Evolutionary conservation across 169 alveolate species (phyloP), one percentile per base, ranked within the genome.

Genomic region (Theileria equi): DNA sequence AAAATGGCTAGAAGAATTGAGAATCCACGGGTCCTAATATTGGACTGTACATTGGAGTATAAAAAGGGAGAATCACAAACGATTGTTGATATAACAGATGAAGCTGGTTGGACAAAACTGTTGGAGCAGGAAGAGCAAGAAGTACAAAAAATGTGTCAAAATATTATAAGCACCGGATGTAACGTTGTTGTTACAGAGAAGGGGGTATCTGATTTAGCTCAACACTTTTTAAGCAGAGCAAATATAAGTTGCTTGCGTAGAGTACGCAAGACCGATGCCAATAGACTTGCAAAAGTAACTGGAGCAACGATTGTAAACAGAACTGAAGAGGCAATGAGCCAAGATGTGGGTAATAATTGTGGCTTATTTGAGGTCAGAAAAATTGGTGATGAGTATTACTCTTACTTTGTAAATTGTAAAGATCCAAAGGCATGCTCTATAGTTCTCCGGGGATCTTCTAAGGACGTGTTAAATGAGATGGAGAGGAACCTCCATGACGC

Each of bases 261-360:
- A 40, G 88, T 94, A 29, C 82, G 98, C 6, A 95, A 95, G 84
- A 96, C 99, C 0, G 99, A 98, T 80, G 94, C 96, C 79, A 96
- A 95, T 77, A 85, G 99, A 60, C 80, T 97, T 61, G 97, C 98
- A 29, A 80, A 97, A 62, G 94, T 89, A 32, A 82, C 95, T 25
- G 99, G 99, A 28, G 99, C 99, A 23, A 95, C 98, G 3, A 96
- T 97, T 61, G 99, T 93, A 35, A 95, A 94, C 83, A 94, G 99
- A 65, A 97, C 99, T 19, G 99, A 96, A 68, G 99, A 96, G 76
- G 88, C 94, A 25, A 66, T 82, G 31, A 93, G 90, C 28, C 63
- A 82, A 49, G 99, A 97, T 70, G 95, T 96, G 6, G 99, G 99
- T 16, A 92, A 92, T 36, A 79, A 88, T 57, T 96, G 99, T 65